Base-by-base conservation (phyloP, 768 basidiomycete genomes). In the Clathrus columnatus region DNA sequence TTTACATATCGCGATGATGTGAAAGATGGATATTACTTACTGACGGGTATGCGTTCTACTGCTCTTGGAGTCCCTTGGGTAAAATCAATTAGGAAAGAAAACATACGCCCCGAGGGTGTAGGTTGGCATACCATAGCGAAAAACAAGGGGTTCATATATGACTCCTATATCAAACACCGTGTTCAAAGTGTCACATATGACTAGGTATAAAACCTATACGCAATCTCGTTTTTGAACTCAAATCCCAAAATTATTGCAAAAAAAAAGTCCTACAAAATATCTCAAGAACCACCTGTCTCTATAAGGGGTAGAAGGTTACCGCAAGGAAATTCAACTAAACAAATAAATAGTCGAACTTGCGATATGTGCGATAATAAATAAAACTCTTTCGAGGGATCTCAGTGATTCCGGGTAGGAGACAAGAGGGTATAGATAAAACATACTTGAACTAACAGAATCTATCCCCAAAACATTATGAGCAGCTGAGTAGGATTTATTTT, bases 221-320 rank as follows among this genome's bases (percentile, higher is more conserved):
- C 1, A 45, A 7, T 14, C 24, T 48, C 18, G 8, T n/a, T 36
- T 41, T n/a, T 29, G 1, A 16, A 17, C 27, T 45, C 5, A 27
- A 24, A n/a, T n/a, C n/a, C n/a, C n/a, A n/a, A n/a, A n/a, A n/a
- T n/a, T n/a, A n/a, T n/a, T n/a, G n/a, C 42, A 5, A 48, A 30
- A 8, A 16, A 32, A 11, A 47, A 42, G 7, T 44, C 64, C 28
- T 49, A 65, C 65, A 46, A 59, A 64, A 21, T 46, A 14, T 54
- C 61, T 65, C 4, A 66, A 55, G 57, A 61, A 60, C 5, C 45
- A 16, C 7, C 52, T 50, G 51, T 66, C 65, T 8, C 65, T 66
- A 20, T 14, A 23, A 52, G 16, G 32, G 41, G 24, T n/a, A n/a
- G 10, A 10, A 10, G 46, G 14, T 48, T 23, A 21, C 24, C 20